Evolutionary conservation across 1,139 yeast species (phyloP).

Genomic region (Hemisphaericaspora lyxosophila): DNA sequence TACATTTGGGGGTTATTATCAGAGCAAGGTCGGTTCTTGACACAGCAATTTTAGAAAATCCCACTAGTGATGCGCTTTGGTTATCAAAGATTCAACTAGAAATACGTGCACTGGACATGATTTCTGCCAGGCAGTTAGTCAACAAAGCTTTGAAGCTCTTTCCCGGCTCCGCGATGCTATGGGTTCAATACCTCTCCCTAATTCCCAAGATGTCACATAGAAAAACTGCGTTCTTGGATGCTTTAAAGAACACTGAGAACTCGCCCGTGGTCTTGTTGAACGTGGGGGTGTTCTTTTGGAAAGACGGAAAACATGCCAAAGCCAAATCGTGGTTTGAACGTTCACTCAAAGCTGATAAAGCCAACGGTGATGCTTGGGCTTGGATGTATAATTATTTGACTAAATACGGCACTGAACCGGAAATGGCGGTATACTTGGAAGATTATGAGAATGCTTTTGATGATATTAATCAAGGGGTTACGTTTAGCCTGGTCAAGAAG

Average conservation of each 20-base stretch:
- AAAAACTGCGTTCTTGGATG: constrained; percentile 68
- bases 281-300: constrained; percentile 71
- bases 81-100: constrained; percentile 62
- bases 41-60: constrained; percentile 57
- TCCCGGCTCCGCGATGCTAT: constrained; percentile 59
- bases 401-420: constrained; percentile 25
- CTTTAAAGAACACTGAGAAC: constrained; percentile 65
- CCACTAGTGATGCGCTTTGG: constrained; percentile 55
- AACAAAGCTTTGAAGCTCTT: constrained; percentile 60
- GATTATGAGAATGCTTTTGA: constrained; percentile 31
- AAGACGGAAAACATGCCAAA: constrained; percentile 60
- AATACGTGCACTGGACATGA: constrained; percentile 41
- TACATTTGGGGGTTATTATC: constrained; percentile 36
- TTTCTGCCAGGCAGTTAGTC: constrained; percentile 57
- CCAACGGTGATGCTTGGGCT: constrained; percentile 77
- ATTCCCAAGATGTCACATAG: constrained; percentile 56
- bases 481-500: constrained; percentile 55
- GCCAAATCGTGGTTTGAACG: constrained; percentile 78
- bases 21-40: constrained; percentile 77
- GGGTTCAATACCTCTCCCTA: constrained; percentile 59
- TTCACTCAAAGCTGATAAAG: constrained; percentile 51
- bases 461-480: constrained; percentile 58
- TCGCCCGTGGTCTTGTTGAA: constrained; percentile 57
- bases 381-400: constrained; percentile 53
- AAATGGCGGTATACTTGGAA: constrained; percentile 17